Percentiles rank a stretch among this genome's conserved stretches.
These are phyloP conservation scores for Quercus dentata DNA, from an alignment of 306 rosid species.

Conservation along the genomic window DNA sequence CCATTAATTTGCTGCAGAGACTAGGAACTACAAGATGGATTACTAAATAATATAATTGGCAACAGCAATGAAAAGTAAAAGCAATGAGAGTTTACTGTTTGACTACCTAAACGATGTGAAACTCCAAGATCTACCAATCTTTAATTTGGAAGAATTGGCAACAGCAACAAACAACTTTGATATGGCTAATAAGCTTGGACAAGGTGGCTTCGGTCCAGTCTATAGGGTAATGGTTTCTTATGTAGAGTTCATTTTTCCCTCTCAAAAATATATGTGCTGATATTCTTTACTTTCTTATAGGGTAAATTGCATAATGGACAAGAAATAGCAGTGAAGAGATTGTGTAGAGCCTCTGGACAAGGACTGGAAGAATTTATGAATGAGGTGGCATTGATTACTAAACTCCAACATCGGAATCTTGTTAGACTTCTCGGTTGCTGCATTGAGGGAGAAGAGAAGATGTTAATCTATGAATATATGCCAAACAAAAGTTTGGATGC, in stretches of 20 bases:
- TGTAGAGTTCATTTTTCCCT: not conserved
- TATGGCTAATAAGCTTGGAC: not conserved
- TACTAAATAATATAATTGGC: no score
- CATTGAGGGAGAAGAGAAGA: no score
- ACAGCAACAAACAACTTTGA: not conserved
- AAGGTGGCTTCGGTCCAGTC: not conserved
- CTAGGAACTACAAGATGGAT: no score
- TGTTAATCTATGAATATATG: no score
- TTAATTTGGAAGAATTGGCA: not conserved
- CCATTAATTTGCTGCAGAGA: no score
- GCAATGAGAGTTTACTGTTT: no score
- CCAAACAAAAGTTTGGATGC: no score
- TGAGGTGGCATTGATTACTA: constrained; percentile 1
- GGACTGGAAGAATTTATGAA: constrained; percentile 1
- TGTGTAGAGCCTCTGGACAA: not conserved
- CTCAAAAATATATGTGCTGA: not conserved
- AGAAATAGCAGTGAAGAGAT: constrained; percentile 8
- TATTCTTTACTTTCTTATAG: not conserved
- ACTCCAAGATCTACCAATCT: not conserved
- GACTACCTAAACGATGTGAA: not conserved
- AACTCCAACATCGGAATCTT: no score
- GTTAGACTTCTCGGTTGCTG: no score
- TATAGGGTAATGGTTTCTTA: not conserved
- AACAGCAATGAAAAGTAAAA: no score
- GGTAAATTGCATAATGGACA: not conserved